These are phyloP conservation scores for Eremothecium sinecaudum DNA, from an alignment of 1,139 yeast genomes.

Conservation along the genomic window DNA sequence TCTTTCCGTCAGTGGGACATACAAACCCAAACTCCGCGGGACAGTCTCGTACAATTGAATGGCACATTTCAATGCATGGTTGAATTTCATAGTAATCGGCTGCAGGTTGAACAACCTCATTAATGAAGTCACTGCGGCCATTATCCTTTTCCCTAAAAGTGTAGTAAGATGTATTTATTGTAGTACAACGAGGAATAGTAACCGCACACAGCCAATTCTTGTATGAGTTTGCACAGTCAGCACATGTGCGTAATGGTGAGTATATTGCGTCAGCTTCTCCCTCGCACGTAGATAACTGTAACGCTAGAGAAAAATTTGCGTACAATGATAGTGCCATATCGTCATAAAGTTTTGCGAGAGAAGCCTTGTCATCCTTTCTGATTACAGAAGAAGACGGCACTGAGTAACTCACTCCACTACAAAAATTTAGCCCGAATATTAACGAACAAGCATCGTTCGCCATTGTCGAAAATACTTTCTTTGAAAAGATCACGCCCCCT, in stretches of 20 bases:
- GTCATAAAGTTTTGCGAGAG: conserved; percentile 48
- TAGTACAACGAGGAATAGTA: conserved; percentile 78
- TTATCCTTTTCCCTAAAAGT: conserved; percentile 39
- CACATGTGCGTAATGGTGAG: conserved; percentile 67
- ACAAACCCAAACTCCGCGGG: conserved; percentile 65
- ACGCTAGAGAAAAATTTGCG: conserved; percentile 60
- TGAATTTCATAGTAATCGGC: conserved; percentile 61
- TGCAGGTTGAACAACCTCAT: conserved; percentile 49
- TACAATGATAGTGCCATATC: conserved; percentile 47
- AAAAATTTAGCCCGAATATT: conserved; percentile 65
- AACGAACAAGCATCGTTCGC: conserved; percentile 54
- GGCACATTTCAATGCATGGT: conserved; percentile 79
- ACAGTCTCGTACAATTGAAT: conserved; percentile 72
- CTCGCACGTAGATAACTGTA: conserved; percentile 73
- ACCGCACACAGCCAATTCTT: conserved; percentile 87
- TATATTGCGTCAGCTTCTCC: conserved; percentile 57
- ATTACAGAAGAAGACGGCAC: conserved; percentile 52
- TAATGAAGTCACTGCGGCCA: conserved; percentile 56
- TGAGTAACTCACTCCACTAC: conserved; percentile 75
- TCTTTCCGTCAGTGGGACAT: conserved; percentile 46
- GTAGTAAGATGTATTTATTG: conserved; percentile 41
- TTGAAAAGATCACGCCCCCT: conserved; percentile 53
- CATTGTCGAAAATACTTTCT: conserved; percentile 55
- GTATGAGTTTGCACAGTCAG: conserved; percentile 62
- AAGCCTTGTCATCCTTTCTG: conserved; percentile 17